Conservation (phyloP, 768 basidiomycete species). For the Tylopilus vinaceipallidus region DNA sequence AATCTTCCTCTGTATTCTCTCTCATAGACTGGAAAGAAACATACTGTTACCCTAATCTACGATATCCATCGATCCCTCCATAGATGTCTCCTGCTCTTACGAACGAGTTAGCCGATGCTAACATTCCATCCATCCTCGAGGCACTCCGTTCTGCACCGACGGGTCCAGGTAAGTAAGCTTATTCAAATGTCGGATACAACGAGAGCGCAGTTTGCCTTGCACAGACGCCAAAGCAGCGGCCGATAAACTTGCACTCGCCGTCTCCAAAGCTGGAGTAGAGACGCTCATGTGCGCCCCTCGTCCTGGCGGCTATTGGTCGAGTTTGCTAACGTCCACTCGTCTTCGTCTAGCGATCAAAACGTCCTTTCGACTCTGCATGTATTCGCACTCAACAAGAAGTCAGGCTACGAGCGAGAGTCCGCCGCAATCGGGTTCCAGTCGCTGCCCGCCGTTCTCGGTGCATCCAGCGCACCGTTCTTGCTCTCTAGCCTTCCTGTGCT, state of each 20-base stretch:
- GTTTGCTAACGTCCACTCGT: slow-evolving; percentile 16
- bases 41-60: slow-evolving; percentile 21
- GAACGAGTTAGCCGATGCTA: slow-evolving; percentile 40
- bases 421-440: slow-evolving; percentile 80
- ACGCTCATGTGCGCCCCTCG: slow-evolving; percentile 50
- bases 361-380: slow-evolving; percentile 62
- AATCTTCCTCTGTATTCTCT: slow-evolving; percentile 4
- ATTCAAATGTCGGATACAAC: background rate
- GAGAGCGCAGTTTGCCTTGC: slow-evolving; percentile 5
- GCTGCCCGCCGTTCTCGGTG: slow-evolving; percentile 65
- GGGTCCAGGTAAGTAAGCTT: slow-evolving; percentile 48
- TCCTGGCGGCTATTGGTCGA: slow-evolving; percentile 1
- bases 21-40: slow-evolving; percentile 20
- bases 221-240: slow-evolving; percentile 85
- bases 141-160: slow-evolving; percentile 58
- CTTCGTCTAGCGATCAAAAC: slow-evolving; percentile 48
- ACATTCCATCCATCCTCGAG: slow-evolving; percentile 44
- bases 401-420: slow-evolving; percentile 86
- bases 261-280: slow-evolving; percentile 61
- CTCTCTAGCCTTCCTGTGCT: slow-evolving; percentile 74
- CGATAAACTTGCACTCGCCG: slow-evolving; percentile 73
- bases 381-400: slow-evolving; percentile 82
- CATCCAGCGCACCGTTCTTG: slow-evolving; percentile 68
- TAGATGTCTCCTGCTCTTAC: slow-evolving; percentile 57
- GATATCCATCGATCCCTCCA: slow-evolving; percentile 16